Base-by-base conservation (phyloP, 2,329 filamentous ascomycete genomes). In the Xylaria sp. region DNA sequence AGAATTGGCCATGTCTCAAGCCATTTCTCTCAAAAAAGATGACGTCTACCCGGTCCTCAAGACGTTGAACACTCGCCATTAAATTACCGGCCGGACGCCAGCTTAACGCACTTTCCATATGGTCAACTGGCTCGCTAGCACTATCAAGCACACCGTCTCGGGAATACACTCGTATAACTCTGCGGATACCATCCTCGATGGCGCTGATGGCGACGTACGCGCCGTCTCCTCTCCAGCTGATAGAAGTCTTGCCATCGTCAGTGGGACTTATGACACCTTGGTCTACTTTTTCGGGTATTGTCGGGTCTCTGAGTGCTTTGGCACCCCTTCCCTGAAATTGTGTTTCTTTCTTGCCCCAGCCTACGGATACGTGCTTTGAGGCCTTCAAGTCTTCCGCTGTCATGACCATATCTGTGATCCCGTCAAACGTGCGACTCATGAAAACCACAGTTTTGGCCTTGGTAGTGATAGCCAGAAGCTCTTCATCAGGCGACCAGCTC, bases 1-100 rank as follows among this genome's bases (percentile, higher is more conserved):
- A 87, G 72, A 98, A 99, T 67, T 97, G 87, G 4, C 95, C 95
- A 76, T 99, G 95, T n/a, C 94, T 87, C 60, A 99, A 83, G n/a
- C 95, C 95, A 71, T 99, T 99, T 54, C 93, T 85, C 78, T 99
- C 95, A 69, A 99, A 99, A 77, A 99, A 99, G 3, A 96, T 88
- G 44, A 98, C 88, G 68, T 96, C 89, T 19, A 91, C 79, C n/a
- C 83, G 82, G 48, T 89, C 85, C 1, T 83, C 74, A n/a, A 87
- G 76, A 15, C 91, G 84, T 74, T 96, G 92, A 44, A 96, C 86
- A 37, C 90, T 86, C n/a, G 93, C 93, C 70, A 99, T 90, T 23
- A 98, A 80, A 72, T 97, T 97, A 0, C 95, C 95, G 13, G 87
- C 87, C 1, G 95, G 95, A 65, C 93, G 85, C 95, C 95, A 99